Base-by-base conservation (phyloP, 306 rosid species). In the Vigna trinervia region DNA sequence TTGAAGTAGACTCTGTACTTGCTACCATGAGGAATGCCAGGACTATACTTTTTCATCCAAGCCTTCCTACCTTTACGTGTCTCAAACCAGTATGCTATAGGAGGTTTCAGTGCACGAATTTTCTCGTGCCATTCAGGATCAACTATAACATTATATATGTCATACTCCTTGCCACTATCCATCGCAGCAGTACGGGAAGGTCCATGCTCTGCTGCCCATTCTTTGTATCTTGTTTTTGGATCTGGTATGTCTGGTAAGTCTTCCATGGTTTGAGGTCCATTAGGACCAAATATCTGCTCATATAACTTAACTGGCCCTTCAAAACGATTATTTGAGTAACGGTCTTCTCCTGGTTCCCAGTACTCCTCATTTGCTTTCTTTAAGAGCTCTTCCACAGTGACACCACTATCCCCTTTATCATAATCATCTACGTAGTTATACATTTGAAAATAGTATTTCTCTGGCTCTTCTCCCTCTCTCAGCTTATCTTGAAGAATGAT, bases 261-360 rank as follows among this genome's bases (percentile, higher is more conserved):
- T 80, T 92, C 98, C 41, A 88, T 71, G 17, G 96, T 87, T 85
- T 92, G 97, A 50, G 98, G 96, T 67, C 98, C 98, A 79, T 95
- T 92, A 84, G 98, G 98, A 73, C 98, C 98, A 82, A 95, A 95
- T 47, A 92, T 45, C 84, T 95, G 86, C 86, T 95, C 98, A 69
- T 90, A 95, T 70, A 95, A 84, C 86, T 90, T 95, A 2, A 88
- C 96, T 39, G 98, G 95, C 63, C 82, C 88, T 77, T 90, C 98
- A 20, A 82, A 82, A 52, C 93, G 98, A 77, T 88, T 84, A 34
- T 92, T 90, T 7, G 90, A 9, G 75, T 83, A 94, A 66, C 92
- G 88, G 78, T 95, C 96, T 87, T 95, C 97, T 43, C 97, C 98
- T 22, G 97, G 96, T 83, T 92, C 91, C 98, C 98, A 95, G 76